A percentile compares a stretch with the other conserved stretches of the same genome.
phyloP scores from a whole-genome alignment of 2,329 filamentous ascomycete genomes.

The Colletotrichum sp. region DNA sequence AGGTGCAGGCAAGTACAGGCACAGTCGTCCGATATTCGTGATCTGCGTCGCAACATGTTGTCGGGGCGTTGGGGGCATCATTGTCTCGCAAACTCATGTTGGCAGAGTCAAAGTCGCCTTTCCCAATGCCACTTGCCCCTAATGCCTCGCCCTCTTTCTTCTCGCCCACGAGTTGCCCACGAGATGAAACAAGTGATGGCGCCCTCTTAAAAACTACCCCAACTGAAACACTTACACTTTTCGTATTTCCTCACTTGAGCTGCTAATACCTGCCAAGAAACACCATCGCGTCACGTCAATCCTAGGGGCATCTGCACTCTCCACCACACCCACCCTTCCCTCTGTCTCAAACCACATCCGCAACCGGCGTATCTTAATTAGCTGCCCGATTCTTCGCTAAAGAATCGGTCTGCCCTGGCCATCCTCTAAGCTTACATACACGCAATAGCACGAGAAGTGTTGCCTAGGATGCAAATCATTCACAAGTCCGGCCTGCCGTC shows the following conservation, averaged over 20 bases:
- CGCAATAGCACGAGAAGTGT: not conserved
- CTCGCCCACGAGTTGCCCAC: not conserved
- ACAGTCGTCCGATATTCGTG: not conserved
- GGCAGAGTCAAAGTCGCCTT: not conserved
- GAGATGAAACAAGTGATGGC: constrained; percentile 4
- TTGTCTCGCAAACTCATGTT: not conserved
- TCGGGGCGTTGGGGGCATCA: not conserved
- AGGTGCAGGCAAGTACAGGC: not conserved
- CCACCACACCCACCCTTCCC: not conserved
- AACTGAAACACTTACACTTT: constrained; percentile 13
- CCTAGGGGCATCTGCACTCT: not conserved
- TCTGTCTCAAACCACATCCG: constrained; percentile 1
- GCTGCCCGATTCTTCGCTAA: not conserved
- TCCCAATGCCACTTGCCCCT: not conserved
- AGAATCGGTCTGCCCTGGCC: not conserved
- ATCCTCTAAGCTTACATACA: not conserved
- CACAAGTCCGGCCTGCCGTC: not conserved
- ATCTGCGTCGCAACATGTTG: not conserved
- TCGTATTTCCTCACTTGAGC: constrained; percentile 3
- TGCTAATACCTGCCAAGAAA: constrained; percentile 10
- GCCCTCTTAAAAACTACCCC: not conserved
- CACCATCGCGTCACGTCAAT: constrained; percentile 3
- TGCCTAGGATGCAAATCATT: not conserved
- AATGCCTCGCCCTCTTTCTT: not conserved
- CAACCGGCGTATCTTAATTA: not conserved